Percentiles rank a stretch among this genome's conserved stretches.
These are phyloP conservation scores for Zymoseptoria tritici DNA, from an alignment of 2,329 filamentous ascomycete species.

Conservation along the genomic window DNA sequence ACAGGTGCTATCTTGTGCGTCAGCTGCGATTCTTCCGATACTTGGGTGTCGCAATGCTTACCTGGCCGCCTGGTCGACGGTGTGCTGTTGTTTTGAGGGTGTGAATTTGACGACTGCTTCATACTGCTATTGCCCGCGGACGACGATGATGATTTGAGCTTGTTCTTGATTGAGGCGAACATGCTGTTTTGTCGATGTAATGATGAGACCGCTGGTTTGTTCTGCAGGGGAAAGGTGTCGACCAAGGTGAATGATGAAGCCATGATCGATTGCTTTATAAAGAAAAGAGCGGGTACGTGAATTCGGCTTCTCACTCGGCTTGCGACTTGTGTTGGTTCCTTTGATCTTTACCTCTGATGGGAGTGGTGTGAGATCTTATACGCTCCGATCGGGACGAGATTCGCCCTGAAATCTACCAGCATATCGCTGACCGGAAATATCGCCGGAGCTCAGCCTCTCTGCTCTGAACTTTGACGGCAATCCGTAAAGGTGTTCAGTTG, in stretches of 20 bases:
- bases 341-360: not conserved
- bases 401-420: not conserved
- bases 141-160: slow-evolving; percentile 10
- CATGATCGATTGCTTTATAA: not conserved
- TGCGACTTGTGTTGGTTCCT: not conserved
- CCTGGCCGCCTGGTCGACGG: slow-evolving; percentile 18
- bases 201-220: slow-evolving; percentile 14
- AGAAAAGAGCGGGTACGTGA: not conserved
- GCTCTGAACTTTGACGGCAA: not conserved
- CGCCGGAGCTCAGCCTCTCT: not conserved
- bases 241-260: not conserved
- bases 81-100: slow-evolving; percentile 15
- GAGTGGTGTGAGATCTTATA: not conserved
- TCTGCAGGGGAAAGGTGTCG: slow-evolving; percentile 4
- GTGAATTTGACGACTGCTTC: slow-evolving; percentile 9
- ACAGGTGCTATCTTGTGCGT: not conserved
- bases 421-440: not conserved
- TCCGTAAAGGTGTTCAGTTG: not conserved
- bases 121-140: slow-evolving; percentile 1
- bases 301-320: not conserved
- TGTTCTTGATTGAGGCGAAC: slow-evolving; percentile 18
- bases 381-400: not conserved
- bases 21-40: not conserved
- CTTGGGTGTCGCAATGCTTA: not conserved
- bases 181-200: slow-evolving; percentile 11